Conservation (phyloP, 2,329 filamentous ascomycete genomes). For the Trichoderma koningiopsis region DNA sequence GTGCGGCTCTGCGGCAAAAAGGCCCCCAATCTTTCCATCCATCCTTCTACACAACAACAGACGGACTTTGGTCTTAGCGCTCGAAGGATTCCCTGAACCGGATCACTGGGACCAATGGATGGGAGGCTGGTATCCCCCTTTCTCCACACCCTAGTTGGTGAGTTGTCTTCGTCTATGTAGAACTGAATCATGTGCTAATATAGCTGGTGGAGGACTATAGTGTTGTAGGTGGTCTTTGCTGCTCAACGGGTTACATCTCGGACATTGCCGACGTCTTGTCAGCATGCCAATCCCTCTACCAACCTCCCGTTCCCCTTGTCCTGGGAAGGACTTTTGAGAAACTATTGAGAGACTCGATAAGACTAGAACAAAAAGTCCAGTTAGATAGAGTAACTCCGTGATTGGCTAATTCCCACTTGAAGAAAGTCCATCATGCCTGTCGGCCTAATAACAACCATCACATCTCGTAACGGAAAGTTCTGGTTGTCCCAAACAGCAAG, state of each 20-base stretch:
- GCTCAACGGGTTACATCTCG: neutral
- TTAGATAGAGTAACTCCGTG: neutral
- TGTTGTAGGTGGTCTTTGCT: neutral
- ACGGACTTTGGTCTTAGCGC: neutral
- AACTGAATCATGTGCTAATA: neutral
- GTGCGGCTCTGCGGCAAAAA: neutral
- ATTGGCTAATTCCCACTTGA: neutral
- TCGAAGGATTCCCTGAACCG: neutral
- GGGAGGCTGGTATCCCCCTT: neutral
- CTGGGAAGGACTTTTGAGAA: neutral
- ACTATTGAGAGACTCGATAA: neutral
- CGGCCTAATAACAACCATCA: neutral
- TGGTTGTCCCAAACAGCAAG: neutral
- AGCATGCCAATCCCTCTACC: neutral
- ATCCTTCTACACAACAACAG: neutral
- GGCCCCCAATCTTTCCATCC: neutral
- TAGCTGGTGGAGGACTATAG: neutral
- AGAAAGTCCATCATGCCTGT: neutral
- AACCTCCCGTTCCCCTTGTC: neutral
- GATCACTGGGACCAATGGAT: neutral
- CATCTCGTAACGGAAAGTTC: neutral
- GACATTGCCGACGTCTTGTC: neutral
- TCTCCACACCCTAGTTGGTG: neutral
- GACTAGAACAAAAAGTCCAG: neutral
- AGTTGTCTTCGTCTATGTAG: neutral